A percentile compares a stretch with the other conserved stretches of the same genome.
Conservation (phyloP, 1,284 basidiomycete genomes). For the Grifola frondosa region DNA sequence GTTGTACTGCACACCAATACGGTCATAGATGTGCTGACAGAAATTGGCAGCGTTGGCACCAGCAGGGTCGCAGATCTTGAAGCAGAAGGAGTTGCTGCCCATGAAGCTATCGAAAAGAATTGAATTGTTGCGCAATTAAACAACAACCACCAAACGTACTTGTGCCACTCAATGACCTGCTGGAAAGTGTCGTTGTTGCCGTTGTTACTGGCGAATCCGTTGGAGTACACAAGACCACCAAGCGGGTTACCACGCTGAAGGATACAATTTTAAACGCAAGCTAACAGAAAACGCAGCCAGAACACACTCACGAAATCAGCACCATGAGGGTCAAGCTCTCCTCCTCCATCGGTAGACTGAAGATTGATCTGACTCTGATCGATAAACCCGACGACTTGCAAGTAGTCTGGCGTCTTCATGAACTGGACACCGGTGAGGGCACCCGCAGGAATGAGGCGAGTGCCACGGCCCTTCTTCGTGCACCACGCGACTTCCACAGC, state of each 20-base stretch:
- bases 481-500: constrained; percentile 73
- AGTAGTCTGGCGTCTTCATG: constrained; percentile 62
- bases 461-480: constrained; percentile 64
- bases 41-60: constrained; percentile 38
- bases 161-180: constrained; percentile 48
- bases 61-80: constrained; percentile 54
- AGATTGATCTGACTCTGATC: constrained; percentile 63
- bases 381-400: constrained; percentile 63
- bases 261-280: neutral
- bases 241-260: constrained; percentile 50
- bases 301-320: constrained; percentile 26
- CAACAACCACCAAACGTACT: constrained; percentile 28
- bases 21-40: constrained; percentile 50
- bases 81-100: constrained; percentile 46
- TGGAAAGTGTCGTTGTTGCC: constrained; percentile 34
- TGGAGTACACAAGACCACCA: constrained; percentile 51
- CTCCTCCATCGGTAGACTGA: constrained; percentile 55
- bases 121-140: neutral
- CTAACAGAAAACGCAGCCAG: neutral
- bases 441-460: constrained; percentile 63
- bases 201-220: constrained; percentile 37
- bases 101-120: constrained; percentile 40
- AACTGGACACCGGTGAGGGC: constrained; percentile 66
- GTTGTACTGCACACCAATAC: constrained; percentile 51
- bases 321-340: constrained; percentile 66